These are phyloP conservation scores for Beauveria sp. DNA, from an alignment of 2,329 filamentous ascomycete genomes.

Conservation along the genomic window DNA sequence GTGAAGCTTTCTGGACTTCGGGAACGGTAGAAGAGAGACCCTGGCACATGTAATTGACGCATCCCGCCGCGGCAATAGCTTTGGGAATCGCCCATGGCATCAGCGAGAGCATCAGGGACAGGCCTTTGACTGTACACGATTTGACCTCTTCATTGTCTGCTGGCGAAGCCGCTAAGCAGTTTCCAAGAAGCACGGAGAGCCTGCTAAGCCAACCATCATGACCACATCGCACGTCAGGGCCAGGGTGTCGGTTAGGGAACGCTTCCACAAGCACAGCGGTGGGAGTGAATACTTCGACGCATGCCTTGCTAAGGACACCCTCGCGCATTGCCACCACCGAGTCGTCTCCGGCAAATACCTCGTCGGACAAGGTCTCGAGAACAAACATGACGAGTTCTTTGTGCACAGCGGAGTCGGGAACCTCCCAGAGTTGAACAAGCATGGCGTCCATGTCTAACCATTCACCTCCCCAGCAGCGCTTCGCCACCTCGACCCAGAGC, in stretches of 20 bases:
- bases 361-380: slow-evolving; percentile 86
- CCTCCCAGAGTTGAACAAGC: slow-evolving; percentile 76
- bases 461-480: slow-evolving; percentile 83
- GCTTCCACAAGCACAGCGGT: slow-evolving; percentile 64
- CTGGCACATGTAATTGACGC: slow-evolving; percentile 62
- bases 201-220: slow-evolving; percentile 82
- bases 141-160: slow-evolving; percentile 60
- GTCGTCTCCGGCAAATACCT: slow-evolving; percentile 89
- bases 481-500: slow-evolving; percentile 90
- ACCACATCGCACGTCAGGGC: slow-evolving; percentile 64
- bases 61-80: slow-evolving; percentile 64
- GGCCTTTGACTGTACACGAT: slow-evolving; percentile 64
- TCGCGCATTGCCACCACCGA: slow-evolving; percentile 75
- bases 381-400: slow-evolving; percentile 85
- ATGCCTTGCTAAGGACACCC: slow-evolving; percentile 75
- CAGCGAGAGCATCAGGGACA: slow-evolving; percentile 69
- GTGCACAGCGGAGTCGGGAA: slow-evolving; percentile 51
- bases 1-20: slow-evolving; percentile 60
- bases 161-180: slow-evolving; percentile 61
- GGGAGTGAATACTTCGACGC: slow-evolving; percentile 91
- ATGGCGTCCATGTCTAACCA: slow-evolving; percentile 93
- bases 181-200: slow-evolving; percentile 63
- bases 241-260: slow-evolving; percentile 64
- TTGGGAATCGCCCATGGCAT: slow-evolving; percentile 85
- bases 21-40: slow-evolving; percentile 64